Conservation (phyloP, 2,329 filamentous ascomycete genomes). For the Rutstroemia sp. region DNA sequence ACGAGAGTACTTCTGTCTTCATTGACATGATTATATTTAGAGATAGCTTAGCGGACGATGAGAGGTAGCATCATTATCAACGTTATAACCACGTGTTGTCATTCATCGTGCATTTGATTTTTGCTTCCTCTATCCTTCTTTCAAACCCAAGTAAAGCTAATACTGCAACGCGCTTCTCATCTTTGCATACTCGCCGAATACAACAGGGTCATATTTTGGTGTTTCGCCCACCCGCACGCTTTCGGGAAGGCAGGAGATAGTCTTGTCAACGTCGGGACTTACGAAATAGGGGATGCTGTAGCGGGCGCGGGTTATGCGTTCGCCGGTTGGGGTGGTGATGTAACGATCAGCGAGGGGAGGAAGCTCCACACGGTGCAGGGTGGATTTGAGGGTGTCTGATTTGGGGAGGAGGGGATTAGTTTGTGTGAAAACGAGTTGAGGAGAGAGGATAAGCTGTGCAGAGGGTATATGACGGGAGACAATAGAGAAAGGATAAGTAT, state of each 20-base stretch:
- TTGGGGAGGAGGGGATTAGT: accelerated
- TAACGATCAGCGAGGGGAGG: conserved; percentile 35
- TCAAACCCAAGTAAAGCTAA: background rate
- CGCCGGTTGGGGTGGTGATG: conserved; percentile 25
- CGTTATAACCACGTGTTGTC: no score
- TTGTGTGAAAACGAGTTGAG: background rate
- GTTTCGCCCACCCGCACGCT: conserved; percentile 37
- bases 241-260: conserved; percentile 45
- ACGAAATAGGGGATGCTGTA: conserved; percentile 57
- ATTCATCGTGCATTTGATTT: no score
- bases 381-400: conserved; percentile 42
- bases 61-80: no score
- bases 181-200: conserved; percentile 20
- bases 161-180: conserved; percentile 24
- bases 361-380: conserved; percentile 43
- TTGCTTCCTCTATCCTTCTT: no score
- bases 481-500: background rate
- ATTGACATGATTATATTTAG: no score
- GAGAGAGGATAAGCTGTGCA: background rate
- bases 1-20: no score
- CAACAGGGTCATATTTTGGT: conserved; percentile 41
- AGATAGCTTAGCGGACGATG: no score
- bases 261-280: conserved; percentile 39
- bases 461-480: no score
- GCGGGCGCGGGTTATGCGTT: conserved; percentile 40